Evolutionary conservation across 257 asterid genomes (phyloP), one percentile per base, ranked within the genome.

Genomic region (Leptodermis oblonga): DNA sequence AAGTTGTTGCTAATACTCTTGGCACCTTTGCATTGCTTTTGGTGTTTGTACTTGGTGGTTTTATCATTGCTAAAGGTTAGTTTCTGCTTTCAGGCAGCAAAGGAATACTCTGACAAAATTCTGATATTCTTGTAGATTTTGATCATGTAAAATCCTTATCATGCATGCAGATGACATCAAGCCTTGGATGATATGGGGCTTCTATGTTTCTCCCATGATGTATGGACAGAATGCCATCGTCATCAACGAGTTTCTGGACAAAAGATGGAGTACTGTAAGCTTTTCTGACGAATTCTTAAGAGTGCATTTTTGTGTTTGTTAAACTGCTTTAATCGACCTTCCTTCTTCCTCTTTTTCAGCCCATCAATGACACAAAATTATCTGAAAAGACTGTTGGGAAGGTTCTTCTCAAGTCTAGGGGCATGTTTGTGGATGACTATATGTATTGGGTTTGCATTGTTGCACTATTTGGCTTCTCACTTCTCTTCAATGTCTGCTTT

Each of bases 1-100:
- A 78, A 82, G 95, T 90, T 64, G 93, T 90, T 70, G 94, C 96
- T 52, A 83, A 5, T 88, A 86, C 96, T 49, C 79, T 86, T 43
- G 96, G 90, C n/a, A 87, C 96, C 67, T 93, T 93, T 81, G 63
- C 88, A n/a, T 73, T 93, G 80, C 88, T 92, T 17, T n/a, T 92
- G 77, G 93, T 90, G 60, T 92, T 92, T 72, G 92, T 92, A 49
- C 96, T 90, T 66, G 98, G 97, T 73, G 98, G 98, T 72, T 90
- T 88, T 70, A 87, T 93, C 69, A 78, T 93, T 56, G 84, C 97
- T 20, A 90, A 84, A 90, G 95, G 98, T 90, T 56, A 73, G 88
- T 66, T 26, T 46, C 26, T 45, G 1, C 60, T 28, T 33, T 52
- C 36, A 5, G 18, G 51, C 2, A 14, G 23, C 36, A 0, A 62